Base-by-base conservation (phyloP, 768 basidiomycete species). In the Leccinum fibrillosum region DNA sequence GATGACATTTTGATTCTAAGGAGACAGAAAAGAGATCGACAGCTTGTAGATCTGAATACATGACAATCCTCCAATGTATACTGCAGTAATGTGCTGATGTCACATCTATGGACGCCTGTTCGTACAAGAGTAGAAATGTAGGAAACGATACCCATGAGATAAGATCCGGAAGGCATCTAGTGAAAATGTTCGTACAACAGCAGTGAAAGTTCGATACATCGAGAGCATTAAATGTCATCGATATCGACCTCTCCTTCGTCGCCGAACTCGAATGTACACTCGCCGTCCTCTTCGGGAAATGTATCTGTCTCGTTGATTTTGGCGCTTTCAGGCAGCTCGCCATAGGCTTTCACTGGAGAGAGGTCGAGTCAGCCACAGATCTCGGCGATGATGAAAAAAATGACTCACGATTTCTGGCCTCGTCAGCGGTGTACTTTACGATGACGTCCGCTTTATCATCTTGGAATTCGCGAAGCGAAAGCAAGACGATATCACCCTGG, bases 391-490 rank as follows among this genome's bases (percentile, higher is more conserved):
- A 32, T 2, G 44, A 47, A 1, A n/a, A 35, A 28, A 13, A n/a
- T 12, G 1, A 80, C 84, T 61, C 67, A 83, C 86, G 62, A 72
- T 89, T 92, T 60, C 92, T 82, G 47, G 92, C 92, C 72, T 99
- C 96, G 71, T 99, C 95, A 37, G 94, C 86, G 2, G 95, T 97
- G 75, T 98, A 99, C 77, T 97, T 97, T 68, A 98, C 96, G 70
- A 98, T 98, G 52, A 99, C 96, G 78, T 99, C 97, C 19, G 95
- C 97, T 75, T 98, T 98, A 77, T 92, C 94, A 67, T 99, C 97
- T 75, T 98, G 96, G 85, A 98, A 99, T 52, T 98, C 97, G 62
- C 97, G 92, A 51, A 99, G 81, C 28, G 94, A 98, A 19, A 98
- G 79, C 47, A 98, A 79, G 53, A 98, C 86, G 69, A 98, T 98